Evolutionary conservation across 768 basidiomycete species (phyloP).

Genomic region (Xerocomellus intermedius): DNA sequence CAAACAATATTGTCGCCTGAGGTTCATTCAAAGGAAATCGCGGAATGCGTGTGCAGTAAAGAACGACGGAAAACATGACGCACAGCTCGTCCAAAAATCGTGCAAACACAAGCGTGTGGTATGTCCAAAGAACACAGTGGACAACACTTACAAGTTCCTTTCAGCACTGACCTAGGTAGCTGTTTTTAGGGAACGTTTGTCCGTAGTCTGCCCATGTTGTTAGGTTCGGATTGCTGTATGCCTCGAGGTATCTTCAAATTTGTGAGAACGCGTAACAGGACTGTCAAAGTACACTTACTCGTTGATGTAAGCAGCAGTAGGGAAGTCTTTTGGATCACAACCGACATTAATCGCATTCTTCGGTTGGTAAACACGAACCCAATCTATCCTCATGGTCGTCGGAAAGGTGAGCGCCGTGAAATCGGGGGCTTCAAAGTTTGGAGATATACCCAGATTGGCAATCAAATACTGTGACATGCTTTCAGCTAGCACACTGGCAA

Average conservation of each 20-base stretch:
- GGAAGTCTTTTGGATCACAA: conserved; percentile 76
- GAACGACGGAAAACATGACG: conserved; percentile 20
- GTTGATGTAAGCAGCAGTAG: conserved; percentile 81
- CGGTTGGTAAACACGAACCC: conserved; percentile 88
- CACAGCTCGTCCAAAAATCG: conserved; percentile 10
- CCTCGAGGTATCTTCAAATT: conserved; percentile 48
- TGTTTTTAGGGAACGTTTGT: conserved; percentile 70
- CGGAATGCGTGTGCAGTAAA: conserved; percentile 16
- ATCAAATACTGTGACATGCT: conserved; percentile 65
- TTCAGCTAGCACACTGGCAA: neutral
- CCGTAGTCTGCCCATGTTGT: conserved; percentile 70
- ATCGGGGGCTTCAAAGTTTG: conserved; percentile 76
- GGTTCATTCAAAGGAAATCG: conserved; percentile 2
- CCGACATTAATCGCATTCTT: conserved; percentile 70
- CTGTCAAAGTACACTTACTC: conserved; percentile 39
- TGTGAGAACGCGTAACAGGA: neutral
- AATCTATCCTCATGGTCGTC: conserved; percentile 74
- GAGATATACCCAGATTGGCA: conserved; percentile 80
- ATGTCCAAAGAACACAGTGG: conserved; percentile 8
- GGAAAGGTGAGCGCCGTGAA: conserved; percentile 72
- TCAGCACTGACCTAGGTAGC: conserved; percentile 58
- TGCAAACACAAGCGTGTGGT: conserved; percentile 9
- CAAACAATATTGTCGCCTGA: conserved; percentile 9
- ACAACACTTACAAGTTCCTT: conserved; percentile 3
- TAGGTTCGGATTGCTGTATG: conserved; percentile 80